Base-by-base conservation (phyloP, 2,329 filamentous ascomycete species). In the Stagonosporopsis tanaceti region DNA sequence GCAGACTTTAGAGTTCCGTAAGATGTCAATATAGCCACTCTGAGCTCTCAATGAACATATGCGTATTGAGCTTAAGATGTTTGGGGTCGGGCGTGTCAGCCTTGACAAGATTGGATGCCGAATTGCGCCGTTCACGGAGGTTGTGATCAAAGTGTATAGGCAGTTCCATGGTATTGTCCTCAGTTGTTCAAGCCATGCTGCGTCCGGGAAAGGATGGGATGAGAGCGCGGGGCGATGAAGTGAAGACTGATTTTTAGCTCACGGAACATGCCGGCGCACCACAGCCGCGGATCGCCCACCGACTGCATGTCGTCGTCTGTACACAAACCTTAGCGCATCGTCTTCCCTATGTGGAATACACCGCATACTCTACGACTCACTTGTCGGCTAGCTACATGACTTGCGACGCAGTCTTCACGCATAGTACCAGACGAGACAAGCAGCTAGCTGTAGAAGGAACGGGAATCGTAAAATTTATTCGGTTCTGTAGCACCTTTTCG, bases 241-340 rank as follows among this genome's bases (percentile, higher is more conserved):
- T 57, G 48, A 57, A 37, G 50, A 40, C 44, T 32, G 45, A 47
- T 58, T 25, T 28, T 39, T 50, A 46, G 45, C 45, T 27, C 35
- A 47, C 45, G 50, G 56, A 46, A 59, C 9, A 27, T 59, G 50
- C 50, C 56, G 56, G 15, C 56, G 46, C 50, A 27, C 55, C 55
- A 27, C 39, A 39, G 39, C 20, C 20, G 20, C 20, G 20, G 20
- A 20, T 57, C 63, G 50, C 54, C 54, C 54, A 58, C 54, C 46
- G 47, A 57, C 53, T 62, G 61, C 53, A 61, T 48, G 42, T 50
- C 59, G 51, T 61, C 63, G 57, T 52, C 40, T 47, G 58, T 56
- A 63, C 60, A 64, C 59, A 42, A 73, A 70, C 63, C 66, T 72
- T 71, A 68, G 72, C 62, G 70, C 69, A 66, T 66, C 66, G 51